phyloP scores from a whole-genome alignment of 371 early-diverging fungal genomes.

The Cokeromyces recurvatus region DNA sequence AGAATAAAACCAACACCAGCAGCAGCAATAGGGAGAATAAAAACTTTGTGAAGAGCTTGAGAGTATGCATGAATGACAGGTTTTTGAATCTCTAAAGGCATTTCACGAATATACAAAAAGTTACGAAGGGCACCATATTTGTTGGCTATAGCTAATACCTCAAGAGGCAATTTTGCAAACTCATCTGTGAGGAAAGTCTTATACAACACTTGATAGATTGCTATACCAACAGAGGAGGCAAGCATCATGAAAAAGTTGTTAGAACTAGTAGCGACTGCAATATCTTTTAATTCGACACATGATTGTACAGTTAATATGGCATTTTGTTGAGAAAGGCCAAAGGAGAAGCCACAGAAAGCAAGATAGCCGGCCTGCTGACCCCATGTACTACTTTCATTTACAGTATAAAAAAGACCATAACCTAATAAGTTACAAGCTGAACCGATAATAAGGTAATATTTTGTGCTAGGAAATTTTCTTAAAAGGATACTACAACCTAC shows the following conservation, averaged over 20 bases:
- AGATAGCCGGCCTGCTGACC: slow-evolving; percentile 41
- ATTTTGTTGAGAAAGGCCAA: slow-evolving; percentile 64
- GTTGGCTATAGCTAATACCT: slow-evolving; percentile 16
- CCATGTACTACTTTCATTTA: slow-evolving; percentile 30
- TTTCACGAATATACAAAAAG: slow-evolving; percentile 25
- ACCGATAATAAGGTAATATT: slow-evolving; percentile 25
- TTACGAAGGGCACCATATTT: slow-evolving; percentile 29
- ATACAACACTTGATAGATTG: slow-evolving; percentile 33
- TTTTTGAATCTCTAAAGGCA: slow-evolving; percentile 31
- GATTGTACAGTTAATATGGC: slow-evolving; percentile 57
- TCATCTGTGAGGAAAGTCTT: slow-evolving; percentile 17
- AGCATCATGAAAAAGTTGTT: slow-evolving; percentile 40
- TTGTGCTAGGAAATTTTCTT: slow-evolving; percentile 19
- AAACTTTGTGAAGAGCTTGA: slow-evolving; percentile 51
- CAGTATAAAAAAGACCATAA: slow-evolving; percentile 39
- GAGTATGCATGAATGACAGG: slow-evolving; percentile 55
- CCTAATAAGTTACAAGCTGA: slow-evolving; percentile 31
- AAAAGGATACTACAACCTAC: slow-evolving; percentile 25
- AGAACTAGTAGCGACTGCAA: slow-evolving; percentile 66
- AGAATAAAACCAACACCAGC: slow-evolving; percentile 49
- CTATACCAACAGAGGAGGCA: slow-evolving; percentile 36
- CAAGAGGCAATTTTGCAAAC: slow-evolving; percentile 13
- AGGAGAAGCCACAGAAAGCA: slow-evolving; percentile 41
- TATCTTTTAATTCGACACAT: slow-evolving; percentile 41
- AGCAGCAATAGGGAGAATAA: slow-evolving; percentile 54